Evolutionary conservation across 2,329 filamentous ascomycete genomes (phyloP), one percentile per base, ranked within the genome.

Genomic region (Alternaria rosae): DNA sequence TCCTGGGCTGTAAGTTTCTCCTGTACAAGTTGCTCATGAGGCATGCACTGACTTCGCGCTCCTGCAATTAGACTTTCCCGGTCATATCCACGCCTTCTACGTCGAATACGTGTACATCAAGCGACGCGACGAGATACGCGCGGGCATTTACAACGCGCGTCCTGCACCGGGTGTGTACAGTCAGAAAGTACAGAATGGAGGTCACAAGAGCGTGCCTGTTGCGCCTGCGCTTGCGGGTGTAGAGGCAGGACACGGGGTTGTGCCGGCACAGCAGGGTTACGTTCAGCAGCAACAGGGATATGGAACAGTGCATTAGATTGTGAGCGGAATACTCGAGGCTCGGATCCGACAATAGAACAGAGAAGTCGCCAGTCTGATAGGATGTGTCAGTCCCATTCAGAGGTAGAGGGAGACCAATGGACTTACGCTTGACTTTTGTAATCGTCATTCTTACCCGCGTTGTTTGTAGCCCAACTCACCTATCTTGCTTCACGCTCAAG

Each of bases 61-160:
- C 88, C 87, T n/a, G 92, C 35, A 1, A 1, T 11, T 1, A 38
- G 35, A 90, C 77, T 80, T 95, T 53, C 92, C 92, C 0, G 92
- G 92, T 8, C 89, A 93, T 69, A 86, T 94, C 55, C 81, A 93
- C 76, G 91, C 91, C 44, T 93, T 94, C 78, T 95, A 94, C 77
- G 69, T 93, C 64, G 88, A 93, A 79, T 96, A 93, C 77, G 84
- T 96, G 65, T 97, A 94, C 82, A 94, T 90, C 78, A 87, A 92
- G 72, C 90, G 90, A 41, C 86, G 85, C 55, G 89, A 92, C 69
- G 86, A 89, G 75, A 84, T 85, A 3, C 80, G 84, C 47, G 82
- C 86, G 32, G 91, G 91, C 6, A 82, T 84, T 11, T 84, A 84
- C 61, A 81, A 85, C 20, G 81, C 83, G 5, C 73, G 80, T 9